Evolutionary conservation across 805 yeast species (phyloP).

Genomic region (Cyberlindnera maclurae): DNA sequence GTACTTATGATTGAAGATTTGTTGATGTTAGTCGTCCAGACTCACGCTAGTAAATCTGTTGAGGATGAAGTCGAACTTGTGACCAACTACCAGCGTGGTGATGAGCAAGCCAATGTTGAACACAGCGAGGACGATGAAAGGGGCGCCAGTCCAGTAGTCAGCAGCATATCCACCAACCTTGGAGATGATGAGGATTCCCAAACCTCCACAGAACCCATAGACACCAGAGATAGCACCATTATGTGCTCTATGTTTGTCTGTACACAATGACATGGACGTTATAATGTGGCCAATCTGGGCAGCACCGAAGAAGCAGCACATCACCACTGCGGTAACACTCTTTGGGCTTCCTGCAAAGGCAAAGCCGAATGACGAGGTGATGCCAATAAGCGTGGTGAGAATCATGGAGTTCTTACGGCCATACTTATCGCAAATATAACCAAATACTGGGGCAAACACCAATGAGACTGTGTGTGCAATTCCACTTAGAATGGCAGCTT

Average conservation of each 20-base stretch:
- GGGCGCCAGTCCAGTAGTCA: conserved; percentile 50
- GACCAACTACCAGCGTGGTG: conserved; percentile 16
- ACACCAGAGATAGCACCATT: conserved; percentile 67
- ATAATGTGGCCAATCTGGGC: conserved; percentile 59
- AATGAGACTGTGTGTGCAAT: conserved; percentile 52
- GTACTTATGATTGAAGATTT: background rate
- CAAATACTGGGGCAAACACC: conserved; percentile 59
- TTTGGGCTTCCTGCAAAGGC: conserved; percentile 28
- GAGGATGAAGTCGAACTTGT: conserved; percentile 13
- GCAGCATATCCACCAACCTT: conserved; percentile 57
- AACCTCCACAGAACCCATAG: conserved; percentile 59
- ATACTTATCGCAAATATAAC: conserved; percentile 43
- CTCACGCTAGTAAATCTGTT: background rate
- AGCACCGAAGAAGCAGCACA: conserved; percentile 44
- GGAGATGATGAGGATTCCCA: conserved; percentile 55
- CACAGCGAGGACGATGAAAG: conserved; percentile 46
- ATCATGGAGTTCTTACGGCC: conserved; percentile 32
- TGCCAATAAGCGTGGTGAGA: conserved; percentile 36
- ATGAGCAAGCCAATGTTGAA: conserved; percentile 28
- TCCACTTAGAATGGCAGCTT: conserved; percentile 64
- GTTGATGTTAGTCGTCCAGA: too few relatives aligned
- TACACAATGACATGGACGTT: conserved; percentile 55
- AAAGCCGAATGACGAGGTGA: conserved; percentile 35
- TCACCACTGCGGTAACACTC: conserved; percentile 27
- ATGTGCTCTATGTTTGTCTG: conserved; percentile 35